Evolutionary conservation across 495 filamentous ascomycete species (phyloP), one percentile per base, ranked within the genome.

Genomic region (Sporormia fimetaria): DNA sequence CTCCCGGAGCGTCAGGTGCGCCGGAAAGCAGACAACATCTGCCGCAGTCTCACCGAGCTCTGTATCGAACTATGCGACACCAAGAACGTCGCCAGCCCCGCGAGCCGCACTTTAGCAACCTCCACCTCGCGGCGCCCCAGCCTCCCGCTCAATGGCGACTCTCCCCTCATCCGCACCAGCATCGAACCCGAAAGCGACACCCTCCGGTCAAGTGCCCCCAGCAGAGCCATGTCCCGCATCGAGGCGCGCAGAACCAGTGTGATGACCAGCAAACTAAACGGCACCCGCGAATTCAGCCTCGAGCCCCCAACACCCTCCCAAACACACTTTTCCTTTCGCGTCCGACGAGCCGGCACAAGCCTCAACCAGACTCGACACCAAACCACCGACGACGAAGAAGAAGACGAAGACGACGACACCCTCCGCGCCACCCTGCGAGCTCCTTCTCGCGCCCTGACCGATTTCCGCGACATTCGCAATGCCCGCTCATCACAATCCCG

Each of bases 21-120:
- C 26, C 74, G 88, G 40, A 96, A 94, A 57, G 83, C 83, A 21
- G 90, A 96, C 57, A 87, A 80, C 54, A 73, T 96, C 59, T 96
- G 92, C 61, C 75, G 90, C 33, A 87, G 81, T 50, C 62, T 98
- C 41, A 96, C 90, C 1, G 90, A 98, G 54, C 68, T 98, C 16
- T 94, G 84, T 55, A 71, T 98, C 26, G 84, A 85, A 11, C 64
- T 98, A 29, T 80, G 81, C 35, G 80, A 85, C 41, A 68, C 35
- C 49, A 61, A 45, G 35, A 37, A 47, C 58, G 34, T 39, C 44
- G 30, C 60, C 16, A 55, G 51, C 23, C 47, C 51, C 10, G 47
- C 47, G 4, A 6, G 50, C 12, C 25, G 55, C 28, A 32, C 51
- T 1, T 17, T 24, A 15, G 29, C 33, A 22, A 62, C 55, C 21